Evolutionary conservation across 2,329 filamentous ascomycete species (phyloP).

Genomic region (Ophiostoma sp.): DNA sequence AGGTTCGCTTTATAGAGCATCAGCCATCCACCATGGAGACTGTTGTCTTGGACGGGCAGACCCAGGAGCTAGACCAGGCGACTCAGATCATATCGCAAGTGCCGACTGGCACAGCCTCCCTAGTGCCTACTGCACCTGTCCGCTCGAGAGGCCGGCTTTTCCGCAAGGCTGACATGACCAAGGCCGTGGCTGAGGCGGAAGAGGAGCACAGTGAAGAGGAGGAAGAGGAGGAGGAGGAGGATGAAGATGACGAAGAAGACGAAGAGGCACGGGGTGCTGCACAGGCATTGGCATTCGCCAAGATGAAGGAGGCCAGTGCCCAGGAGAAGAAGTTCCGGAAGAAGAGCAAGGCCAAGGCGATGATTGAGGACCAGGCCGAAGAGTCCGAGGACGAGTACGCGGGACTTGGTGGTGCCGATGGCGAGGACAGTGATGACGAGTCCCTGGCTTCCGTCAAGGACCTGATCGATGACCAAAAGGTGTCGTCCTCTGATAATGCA

Average conservation of each 20-base stretch:
- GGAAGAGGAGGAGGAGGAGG: slow-evolving; percentile 33
- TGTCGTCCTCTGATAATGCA: slow-evolving; percentile 68
- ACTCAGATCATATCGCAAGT: slow-evolving; percentile 34
- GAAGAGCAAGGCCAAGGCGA: slow-evolving; percentile 77
- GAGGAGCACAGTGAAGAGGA: slow-evolving; percentile 31
- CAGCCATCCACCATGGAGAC: slow-evolving; percentile 69
- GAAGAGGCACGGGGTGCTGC: slow-evolving; percentile 27
- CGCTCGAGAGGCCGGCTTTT: slow-evolving; percentile 54
- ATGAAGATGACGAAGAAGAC: not conserved
- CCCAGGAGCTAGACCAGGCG: slow-evolving; percentile 5
- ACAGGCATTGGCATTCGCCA: slow-evolving; percentile 36
- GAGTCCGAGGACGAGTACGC: slow-evolving; percentile 99
- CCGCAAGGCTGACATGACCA: slow-evolving; percentile 40
- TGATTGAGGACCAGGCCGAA: slow-evolving; percentile 89
- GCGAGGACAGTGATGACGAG: slow-evolving; percentile 75
- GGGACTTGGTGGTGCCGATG: slow-evolving; percentile 81
- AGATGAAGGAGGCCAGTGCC: slow-evolving; percentile 34
- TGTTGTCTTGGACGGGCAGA: slow-evolving; percentile 44
- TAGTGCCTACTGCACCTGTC: slow-evolving; percentile 23
- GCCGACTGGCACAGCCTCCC: slow-evolving; percentile 25
- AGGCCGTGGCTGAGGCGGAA: slow-evolving; percentile 37
- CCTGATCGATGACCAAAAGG: slow-evolving; percentile 82
- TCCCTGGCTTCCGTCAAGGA: slow-evolving; percentile 67
- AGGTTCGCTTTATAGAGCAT: slow-evolving; percentile 58
- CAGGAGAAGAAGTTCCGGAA: slow-evolving; percentile 60